phyloP scores from a whole-genome alignment of 495 filamentous ascomycete species.

The Acidiella bohemica region DNA sequence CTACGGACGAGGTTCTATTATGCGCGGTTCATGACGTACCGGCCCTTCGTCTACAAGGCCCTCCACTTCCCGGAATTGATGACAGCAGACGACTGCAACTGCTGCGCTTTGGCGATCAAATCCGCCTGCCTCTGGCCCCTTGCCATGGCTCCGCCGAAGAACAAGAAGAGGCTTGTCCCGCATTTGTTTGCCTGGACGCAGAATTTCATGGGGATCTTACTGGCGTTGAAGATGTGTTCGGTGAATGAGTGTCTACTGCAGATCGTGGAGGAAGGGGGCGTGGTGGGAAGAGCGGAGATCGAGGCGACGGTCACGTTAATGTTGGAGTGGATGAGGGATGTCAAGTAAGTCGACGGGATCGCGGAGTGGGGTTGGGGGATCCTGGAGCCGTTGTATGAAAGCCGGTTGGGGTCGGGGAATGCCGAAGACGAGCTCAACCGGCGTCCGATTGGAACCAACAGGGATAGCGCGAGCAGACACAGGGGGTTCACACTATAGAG shows the following conservation, averaged over 20 bases:
- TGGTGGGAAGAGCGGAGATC: constrained; percentile 35
- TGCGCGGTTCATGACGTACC: constrained; percentile 43
- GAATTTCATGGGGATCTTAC: constrained; percentile 43
- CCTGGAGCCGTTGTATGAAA: constrained; percentile 22
- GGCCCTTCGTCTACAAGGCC: constrained; percentile 48
- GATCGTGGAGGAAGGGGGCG: constrained; percentile 34
- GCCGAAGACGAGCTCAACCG: no score
- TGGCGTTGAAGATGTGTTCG: constrained; percentile 39
- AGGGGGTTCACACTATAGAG: no score
- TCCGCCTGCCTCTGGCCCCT: constrained; percentile 43
- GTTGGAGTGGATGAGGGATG: constrained; percentile 42
- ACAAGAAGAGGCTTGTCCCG: constrained; percentile 43
- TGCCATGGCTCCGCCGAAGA: constrained; percentile 41
- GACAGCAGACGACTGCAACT: constrained; percentile 38
- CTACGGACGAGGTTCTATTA: constrained; percentile 47
- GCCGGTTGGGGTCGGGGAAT: neutral
- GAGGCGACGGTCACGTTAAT: constrained; percentile 35
- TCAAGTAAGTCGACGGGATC: constrained; percentile 35
- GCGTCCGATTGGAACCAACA: no score
- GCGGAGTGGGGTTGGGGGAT: constrained; percentile 42
- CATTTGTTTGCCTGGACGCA: constrained; percentile 47
- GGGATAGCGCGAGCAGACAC: no score
- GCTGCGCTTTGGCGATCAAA: constrained; percentile 39
- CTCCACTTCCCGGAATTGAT: constrained; percentile 42
- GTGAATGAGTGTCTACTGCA: constrained; percentile 35